Conservation (phyloP, 805 yeast species). For the Myxozyma monticola region DNA sequence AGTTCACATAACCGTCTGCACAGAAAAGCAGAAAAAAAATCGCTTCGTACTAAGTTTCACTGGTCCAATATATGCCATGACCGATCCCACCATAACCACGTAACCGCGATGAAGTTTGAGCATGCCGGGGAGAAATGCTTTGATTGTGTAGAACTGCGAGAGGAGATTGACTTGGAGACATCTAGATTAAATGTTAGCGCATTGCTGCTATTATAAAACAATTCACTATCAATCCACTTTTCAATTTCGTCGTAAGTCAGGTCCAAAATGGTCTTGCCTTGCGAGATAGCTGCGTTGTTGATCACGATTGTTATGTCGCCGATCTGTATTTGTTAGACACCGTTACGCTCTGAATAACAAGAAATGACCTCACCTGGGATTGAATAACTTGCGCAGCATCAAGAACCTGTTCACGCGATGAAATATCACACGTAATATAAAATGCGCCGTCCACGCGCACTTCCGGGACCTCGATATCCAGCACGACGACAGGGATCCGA, state of each 20-base stretch:
- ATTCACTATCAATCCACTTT: constrained; percentile 6
- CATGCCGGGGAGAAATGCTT: constrained; percentile 76
- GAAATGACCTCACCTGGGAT: constrained; percentile 26
- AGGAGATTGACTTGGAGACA: constrained; percentile 66
- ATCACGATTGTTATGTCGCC: constrained; percentile 69
- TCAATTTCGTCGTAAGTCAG: constrained; percentile 61
- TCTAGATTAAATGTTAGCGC: constrained; percentile 29
- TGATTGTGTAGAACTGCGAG: constrained; percentile 68
- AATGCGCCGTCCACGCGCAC: constrained; percentile 46
- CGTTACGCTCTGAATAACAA: neutral
- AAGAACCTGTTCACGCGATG: constrained; percentile 50
- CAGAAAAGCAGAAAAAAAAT: neutral
- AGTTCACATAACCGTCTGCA: no score
- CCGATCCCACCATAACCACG: constrained; percentile 78
- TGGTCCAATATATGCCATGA: constrained; percentile 81
- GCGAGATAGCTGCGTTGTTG: constrained; percentile 80
- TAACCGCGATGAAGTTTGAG: constrained; percentile 62
- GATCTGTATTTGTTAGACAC: constrained; percentile 28
- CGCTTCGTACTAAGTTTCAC: constrained; percentile 54
- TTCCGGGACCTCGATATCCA: constrained; percentile 52
- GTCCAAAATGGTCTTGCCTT: constrained; percentile 57
- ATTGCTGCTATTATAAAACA: neutral
- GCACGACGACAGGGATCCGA: constrained; percentile 59
- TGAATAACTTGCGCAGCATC: constrained; percentile 46
- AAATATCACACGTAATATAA: constrained; percentile 71